Base-by-base conservation (phyloP, 805 yeast species). In the Hanseniaspora lachancei region DNA sequence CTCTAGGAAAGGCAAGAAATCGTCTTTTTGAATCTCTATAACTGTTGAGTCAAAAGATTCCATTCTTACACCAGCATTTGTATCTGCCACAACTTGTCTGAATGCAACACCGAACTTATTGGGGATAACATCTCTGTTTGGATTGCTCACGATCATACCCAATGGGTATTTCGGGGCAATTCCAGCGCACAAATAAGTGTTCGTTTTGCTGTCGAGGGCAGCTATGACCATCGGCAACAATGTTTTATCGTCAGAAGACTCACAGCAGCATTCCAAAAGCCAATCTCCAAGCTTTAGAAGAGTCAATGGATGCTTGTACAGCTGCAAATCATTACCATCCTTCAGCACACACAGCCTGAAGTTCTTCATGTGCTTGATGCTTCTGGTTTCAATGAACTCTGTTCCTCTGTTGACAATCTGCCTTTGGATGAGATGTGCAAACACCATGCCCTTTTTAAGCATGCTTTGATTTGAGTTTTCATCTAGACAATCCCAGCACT, bases 11-110 rank as follows among this genome's bases (percentile, higher is more conserved):
- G 95, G 86, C 5, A 88, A 74, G 59, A 93, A 72, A 66, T 93
- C 98, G 49, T 89, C 96, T 64, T 82, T 84, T 58, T 87, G 72
- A 44, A 93, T 82, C 70, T 93, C 97, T 46, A 93, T 88, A 23
- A 93, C 86, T 3, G 97, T 81, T 60, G 95, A 86, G 66, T 93
- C 97, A 69, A 93, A 93, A 64, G 95, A 88, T 67, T 93, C 97
- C 59, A 93, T 85, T 63, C 91, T 77, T 20, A 89, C 89, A 62
- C 85, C 81, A 2, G 97, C 96, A 43, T 89, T 91, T 6, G 95
- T 85, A 21, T 79, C 78, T 47, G 75, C 76, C 1, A 97, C 93
- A 29, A 89, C 86, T 60, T 83, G 84, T 67, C 88, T 96, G 68
- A 93, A 93, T 38, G 95, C 95, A 57, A 84, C 79, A 47, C 96